phyloP scores from a whole-genome alignment of 805 yeast genomes.

The Starmerella stigmatis region DNA sequence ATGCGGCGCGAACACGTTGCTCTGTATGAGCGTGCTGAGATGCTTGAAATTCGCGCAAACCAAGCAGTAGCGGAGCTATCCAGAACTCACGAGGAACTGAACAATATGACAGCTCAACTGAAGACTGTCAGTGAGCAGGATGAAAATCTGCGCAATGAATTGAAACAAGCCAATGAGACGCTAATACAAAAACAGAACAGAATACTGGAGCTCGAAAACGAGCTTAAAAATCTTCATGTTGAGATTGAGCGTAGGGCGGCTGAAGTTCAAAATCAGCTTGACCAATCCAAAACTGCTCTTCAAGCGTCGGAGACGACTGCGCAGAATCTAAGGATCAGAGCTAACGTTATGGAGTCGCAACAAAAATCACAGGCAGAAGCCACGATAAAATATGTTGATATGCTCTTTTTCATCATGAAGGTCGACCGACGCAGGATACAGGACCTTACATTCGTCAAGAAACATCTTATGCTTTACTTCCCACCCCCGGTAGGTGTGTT shows the following conservation, averaged over 20 bases:
- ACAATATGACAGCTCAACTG: neutral
- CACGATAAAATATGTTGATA: neutral
- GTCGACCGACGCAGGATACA: constrained; percentile 1
- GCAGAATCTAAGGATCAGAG: neutral
- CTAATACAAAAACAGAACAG: neutral
- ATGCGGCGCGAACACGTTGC: constrained; percentile 4
- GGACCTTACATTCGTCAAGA: constrained; percentile 7
- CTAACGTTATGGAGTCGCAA: neutral
- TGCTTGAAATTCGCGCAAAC: neutral
- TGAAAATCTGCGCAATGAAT: neutral
- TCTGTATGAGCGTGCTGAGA: constrained; percentile 3
- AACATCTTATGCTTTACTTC: constrained; percentile 3
- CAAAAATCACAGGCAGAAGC: neutral
- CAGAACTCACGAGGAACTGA: neutral
- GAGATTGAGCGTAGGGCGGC: neutral
- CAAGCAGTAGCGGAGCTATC: neutral
- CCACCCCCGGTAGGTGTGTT: constrained; percentile 6
- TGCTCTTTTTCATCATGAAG: constrained; percentile 2
- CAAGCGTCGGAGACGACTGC: constrained; percentile 1
- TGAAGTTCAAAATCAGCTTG: neutral
- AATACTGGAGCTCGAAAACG: neutral
- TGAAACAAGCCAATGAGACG: neutral
- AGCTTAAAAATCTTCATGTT: neutral
- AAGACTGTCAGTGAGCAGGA: neutral
- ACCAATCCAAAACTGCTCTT: neutral